A percentile compares a stretch with the other conserved stretches of the same genome.
Evolutionary conservation across 805 yeast species (phyloP).

Genomic region (Saturnispora sekii): DNA sequence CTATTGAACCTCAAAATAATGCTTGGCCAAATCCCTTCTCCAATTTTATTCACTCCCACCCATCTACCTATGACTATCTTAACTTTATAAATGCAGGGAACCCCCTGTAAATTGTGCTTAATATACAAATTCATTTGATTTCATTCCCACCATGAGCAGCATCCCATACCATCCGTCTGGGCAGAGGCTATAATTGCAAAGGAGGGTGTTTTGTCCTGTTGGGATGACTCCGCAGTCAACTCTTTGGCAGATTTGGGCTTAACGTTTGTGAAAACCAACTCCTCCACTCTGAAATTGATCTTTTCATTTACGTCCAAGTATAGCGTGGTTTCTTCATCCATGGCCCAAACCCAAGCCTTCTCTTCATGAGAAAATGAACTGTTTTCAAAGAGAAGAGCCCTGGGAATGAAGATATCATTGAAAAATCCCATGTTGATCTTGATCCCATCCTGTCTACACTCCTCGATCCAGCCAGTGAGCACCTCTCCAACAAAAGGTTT

Average conservation of each 20-base stretch:
- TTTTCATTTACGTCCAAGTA: slow-evolving; percentile 86
- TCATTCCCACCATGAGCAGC: slow-evolving; percentile 93
- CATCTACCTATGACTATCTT: too few relatives aligned
- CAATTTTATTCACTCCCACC: too few relatives aligned
- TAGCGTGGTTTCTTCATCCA: slow-evolving; percentile 63
- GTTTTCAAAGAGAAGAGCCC: slow-evolving; percentile 64
- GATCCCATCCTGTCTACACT: slow-evolving; percentile 81
- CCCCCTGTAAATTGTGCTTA: too few relatives aligned
- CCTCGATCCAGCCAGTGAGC: slow-evolving; percentile 84
- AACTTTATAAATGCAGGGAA: too few relatives aligned
- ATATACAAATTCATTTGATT: too few relatives aligned
- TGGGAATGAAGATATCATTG: slow-evolving; percentile 87
- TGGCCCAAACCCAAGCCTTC: slow-evolving; percentile 90
- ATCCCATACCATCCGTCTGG: slow-evolving; percentile 95
- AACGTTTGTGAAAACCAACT: slow-evolving; percentile 73
- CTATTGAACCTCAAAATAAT: too few relatives aligned
- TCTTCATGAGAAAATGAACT: slow-evolving; percentile 43
- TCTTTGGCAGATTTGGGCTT: slow-evolving; percentile 61
- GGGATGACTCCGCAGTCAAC: slow-evolving; percentile 11
- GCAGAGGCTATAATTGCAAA: slow-evolving; percentile 83
- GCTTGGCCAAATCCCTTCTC: too few relatives aligned
- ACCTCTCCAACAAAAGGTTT: slow-evolving; percentile 94
- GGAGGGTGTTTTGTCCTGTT: slow-evolving; percentile 51
- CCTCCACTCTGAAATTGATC: slow-evolving; percentile 84
- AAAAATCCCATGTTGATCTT: slow-evolving; percentile 80